Evolutionary conservation across 2,329 filamentous ascomycete species (phyloP).

Genomic region (Talaromyces sp.): DNA sequence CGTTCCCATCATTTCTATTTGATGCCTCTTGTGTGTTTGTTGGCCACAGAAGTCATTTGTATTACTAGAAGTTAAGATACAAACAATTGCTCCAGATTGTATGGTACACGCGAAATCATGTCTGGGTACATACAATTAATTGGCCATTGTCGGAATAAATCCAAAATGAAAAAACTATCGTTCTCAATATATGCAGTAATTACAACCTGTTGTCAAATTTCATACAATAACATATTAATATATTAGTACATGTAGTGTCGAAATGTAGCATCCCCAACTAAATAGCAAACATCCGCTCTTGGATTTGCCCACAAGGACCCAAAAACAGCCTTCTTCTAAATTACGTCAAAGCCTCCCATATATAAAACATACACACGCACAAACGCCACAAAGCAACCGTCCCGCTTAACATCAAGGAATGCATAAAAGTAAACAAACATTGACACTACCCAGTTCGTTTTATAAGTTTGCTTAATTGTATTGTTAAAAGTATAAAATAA

Average conservation of each 20-base stretch:
- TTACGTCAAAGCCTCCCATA: not conserved
- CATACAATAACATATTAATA: not conserved
- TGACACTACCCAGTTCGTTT: not conserved
- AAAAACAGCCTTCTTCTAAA: not conserved
- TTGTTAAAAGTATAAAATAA: not conserved
- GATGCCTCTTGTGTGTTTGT: not conserved
- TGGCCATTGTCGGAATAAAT: not conserved
- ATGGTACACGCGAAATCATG: not conserved
- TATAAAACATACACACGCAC: not conserved
- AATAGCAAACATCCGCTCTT: not conserved
- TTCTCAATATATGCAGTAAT: not conserved
- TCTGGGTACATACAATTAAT: not conserved
- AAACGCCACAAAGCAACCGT: slow-evolving; percentile 4
- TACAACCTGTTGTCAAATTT: not conserved
- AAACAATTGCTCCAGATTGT: not conserved
- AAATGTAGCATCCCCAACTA: not conserved
- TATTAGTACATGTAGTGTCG: not conserved
- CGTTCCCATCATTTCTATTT: not conserved
- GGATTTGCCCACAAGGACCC: not conserved
- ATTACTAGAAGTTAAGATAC: not conserved
- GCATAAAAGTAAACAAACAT: not conserved
- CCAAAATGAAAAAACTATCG: not conserved
- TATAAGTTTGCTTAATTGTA: not conserved
- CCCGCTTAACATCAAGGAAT: slow-evolving; percentile 2
- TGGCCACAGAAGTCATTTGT: not conserved